These are phyloP conservation scores for Pichia sp. DNA, from an alignment of 1,139 yeast species.

Conservation along the genomic window DNA sequence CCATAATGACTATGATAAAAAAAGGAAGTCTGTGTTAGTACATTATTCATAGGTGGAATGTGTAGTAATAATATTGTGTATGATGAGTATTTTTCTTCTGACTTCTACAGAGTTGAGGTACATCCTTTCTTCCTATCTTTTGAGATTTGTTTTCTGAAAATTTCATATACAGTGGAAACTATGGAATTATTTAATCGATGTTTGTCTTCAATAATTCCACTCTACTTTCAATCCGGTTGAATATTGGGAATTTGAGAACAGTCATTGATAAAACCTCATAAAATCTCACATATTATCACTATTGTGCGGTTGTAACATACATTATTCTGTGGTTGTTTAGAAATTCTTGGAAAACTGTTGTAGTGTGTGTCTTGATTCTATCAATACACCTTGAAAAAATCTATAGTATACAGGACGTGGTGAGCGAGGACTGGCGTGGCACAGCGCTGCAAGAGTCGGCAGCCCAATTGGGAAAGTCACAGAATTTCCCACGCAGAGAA, in stretches of 20 bases:
- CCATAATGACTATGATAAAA: slow-evolving; percentile 50
- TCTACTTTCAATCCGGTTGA: too few species aligned
- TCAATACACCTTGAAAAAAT: neutral
- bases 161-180: too few species aligned
- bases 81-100: too few species aligned
- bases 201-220: too few species aligned
- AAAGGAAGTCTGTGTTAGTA: slow-evolving; percentile 7
- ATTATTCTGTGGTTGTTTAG: slow-evolving; percentile 13
- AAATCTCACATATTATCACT: neutral
- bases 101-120: too few species aligned
- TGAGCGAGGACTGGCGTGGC: neutral
- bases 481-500: neutral
- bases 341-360: neutral
- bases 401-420: slow-evolving; percentile 1
- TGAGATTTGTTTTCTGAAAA: too few species aligned
- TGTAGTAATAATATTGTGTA: too few species aligned
- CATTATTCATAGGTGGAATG: neutral
- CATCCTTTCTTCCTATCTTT: too few species aligned
- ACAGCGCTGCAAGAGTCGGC: neutral
- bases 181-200: too few species aligned
- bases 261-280: neutral
- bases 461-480: slow-evolving; percentile 1
- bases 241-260: neutral
- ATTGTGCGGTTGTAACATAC: slow-evolving; percentile 10
- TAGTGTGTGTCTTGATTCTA: neutral